Evolutionary conservation across 31 red algal genomes (phyloP).

Genomic region (Odonthalia washingtoniensis): DNA sequence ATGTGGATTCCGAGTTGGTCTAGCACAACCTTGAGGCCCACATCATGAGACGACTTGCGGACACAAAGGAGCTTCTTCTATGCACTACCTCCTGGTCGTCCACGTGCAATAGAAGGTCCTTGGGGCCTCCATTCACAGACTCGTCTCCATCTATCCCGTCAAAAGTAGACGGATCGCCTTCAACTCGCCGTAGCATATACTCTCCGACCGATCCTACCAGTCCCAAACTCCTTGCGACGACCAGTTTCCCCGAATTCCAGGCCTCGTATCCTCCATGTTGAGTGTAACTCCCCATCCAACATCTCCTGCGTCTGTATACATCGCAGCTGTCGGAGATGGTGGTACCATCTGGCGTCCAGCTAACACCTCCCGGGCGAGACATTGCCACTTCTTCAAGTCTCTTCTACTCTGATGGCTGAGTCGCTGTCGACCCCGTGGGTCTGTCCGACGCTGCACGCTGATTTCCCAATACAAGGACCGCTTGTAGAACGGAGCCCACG

Average conservation of each 20-base stretch:
- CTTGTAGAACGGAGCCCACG: slow-evolving; percentile 42
- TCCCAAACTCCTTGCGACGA: slow-evolving; percentile 25
- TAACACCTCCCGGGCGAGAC: background rate
- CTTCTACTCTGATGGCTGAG: slow-evolving; percentile 31
- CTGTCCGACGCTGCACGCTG: background rate
- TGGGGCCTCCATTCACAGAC: background rate
- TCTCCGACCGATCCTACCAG: slow-evolving; percentile 19
- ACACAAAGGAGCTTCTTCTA: slow-evolving; percentile 20
- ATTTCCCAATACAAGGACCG: slow-evolving; percentile 46
- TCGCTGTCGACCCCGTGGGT: slow-evolving; percentile 20
- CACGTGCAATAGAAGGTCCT: slow-evolving; percentile 23
- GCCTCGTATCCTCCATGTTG: background rate
- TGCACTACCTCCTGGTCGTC: slow-evolving; percentile 25
- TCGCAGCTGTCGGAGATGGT: slow-evolving; percentile 3
- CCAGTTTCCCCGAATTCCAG: background rate
- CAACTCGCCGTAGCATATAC: background rate
- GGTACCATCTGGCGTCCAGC: background rate
- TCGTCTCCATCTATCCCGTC: background rate
- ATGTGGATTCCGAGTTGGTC: background rate
- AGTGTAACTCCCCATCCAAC: slow-evolving; percentile 39
- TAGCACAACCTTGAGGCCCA: slow-evolving; percentile 10
- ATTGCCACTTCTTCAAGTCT: slow-evolving; percentile 17
- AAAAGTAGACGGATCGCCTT: slow-evolving; percentile 18
- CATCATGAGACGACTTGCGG: slow-evolving; percentile 21
- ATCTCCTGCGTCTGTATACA: slow-evolving; percentile 37